Evolutionary conservation across 768 basidiomycete species (phyloP), one percentile per base, ranked within the genome.

Genomic region (Boletus speciosus): DNA sequence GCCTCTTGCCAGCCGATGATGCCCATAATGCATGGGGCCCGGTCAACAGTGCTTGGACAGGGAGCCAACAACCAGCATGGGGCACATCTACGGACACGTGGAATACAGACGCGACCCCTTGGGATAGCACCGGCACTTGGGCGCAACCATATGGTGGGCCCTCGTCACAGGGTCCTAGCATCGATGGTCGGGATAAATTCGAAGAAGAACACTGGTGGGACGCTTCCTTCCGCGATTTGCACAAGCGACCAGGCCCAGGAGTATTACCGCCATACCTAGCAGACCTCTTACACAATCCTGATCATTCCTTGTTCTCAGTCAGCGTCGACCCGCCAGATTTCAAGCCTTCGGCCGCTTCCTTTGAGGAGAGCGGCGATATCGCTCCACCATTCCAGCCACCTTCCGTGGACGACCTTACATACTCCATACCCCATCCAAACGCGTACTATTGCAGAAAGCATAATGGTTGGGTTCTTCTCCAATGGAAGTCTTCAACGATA

Each of bases 391-490:
- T 62, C 46, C 57, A 55, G 8, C 65, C 74, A 10, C 86, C 85
- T 1, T 75, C 82, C n/a, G 74, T 78, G 53, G 81, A 83, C 35
- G 87, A 90, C 60, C 74, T 85, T 6, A 79, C 77, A n/a, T 80
- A 78, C 15, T 78, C 89, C 31, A 76, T 89, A 31, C 90, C 91
- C 12, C 90, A 93, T 65, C 85, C 90, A 5, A 82, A 88, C 60
- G 89, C 88, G 14, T 89, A 89, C 66, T 93, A 88, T 65, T 93
- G 90, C 64, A 81, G 83, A 23, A 84, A 82, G 65, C 87, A 92
- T 52, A 88, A 92, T 60, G 85, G 86, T 6, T 93, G 90, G 90
- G 81, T 90, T 34, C 78, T 93, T 37, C 74, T 92, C 15, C 76
- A 74, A 37, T 88, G 86, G 85, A 83, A 82, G 57, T 79, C 80